These are phyloP conservation scores for Wickerhamomyces bisporus DNA, from an alignment of 805 yeast species.

Conservation along the genomic window DNA sequence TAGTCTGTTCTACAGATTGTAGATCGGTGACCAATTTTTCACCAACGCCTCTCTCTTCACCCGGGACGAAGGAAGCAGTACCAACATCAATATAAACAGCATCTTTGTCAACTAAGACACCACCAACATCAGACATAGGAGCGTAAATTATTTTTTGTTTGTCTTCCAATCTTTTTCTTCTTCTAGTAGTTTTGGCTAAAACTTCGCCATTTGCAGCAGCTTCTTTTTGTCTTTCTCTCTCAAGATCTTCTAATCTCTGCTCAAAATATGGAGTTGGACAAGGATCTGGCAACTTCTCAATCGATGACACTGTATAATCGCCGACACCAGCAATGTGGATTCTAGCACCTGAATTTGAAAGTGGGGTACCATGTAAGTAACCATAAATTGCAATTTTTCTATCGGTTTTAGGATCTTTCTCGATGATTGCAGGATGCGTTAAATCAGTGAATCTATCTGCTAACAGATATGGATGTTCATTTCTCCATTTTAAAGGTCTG, in stretches of 20 bases:
- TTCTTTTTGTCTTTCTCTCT: constrained; percentile 61
- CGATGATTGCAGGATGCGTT: constrained; percentile 84
- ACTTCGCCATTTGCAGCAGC: constrained; percentile 59
- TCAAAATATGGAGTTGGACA: constrained; percentile 96
- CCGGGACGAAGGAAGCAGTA: constrained; percentile 50
- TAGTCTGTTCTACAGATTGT: constrained; percentile 61
- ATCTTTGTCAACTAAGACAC: constrained; percentile 93
- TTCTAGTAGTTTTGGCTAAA: constrained; percentile 58
- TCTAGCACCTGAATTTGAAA: constrained; percentile 60
- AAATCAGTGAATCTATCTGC: constrained; percentile 91
- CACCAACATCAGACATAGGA: constrained; percentile 99
- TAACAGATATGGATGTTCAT: constrained; percentile 91
- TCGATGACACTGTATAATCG: constrained; percentile 67
- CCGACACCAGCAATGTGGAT: constrained; percentile 97
- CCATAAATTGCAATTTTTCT: constrained; percentile 91
- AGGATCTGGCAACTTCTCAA: constrained; percentile 94
- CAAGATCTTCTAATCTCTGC: constrained; percentile 76
- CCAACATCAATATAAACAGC: constrained; percentile 83
- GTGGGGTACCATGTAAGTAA: constrained; percentile 89
- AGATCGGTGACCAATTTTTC: constrained; percentile 79
- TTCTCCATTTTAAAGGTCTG: constrained; percentile 98
- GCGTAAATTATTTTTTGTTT: constrained; percentile 93
- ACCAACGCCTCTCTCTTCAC: constrained; percentile 75
- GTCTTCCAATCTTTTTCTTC: constrained; percentile 90
- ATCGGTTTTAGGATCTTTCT: constrained; percentile 76